Evolutionary conservation across 177 flowering plant genomes (phyloP).

Genomic region (Vitis hybrid): DNA sequence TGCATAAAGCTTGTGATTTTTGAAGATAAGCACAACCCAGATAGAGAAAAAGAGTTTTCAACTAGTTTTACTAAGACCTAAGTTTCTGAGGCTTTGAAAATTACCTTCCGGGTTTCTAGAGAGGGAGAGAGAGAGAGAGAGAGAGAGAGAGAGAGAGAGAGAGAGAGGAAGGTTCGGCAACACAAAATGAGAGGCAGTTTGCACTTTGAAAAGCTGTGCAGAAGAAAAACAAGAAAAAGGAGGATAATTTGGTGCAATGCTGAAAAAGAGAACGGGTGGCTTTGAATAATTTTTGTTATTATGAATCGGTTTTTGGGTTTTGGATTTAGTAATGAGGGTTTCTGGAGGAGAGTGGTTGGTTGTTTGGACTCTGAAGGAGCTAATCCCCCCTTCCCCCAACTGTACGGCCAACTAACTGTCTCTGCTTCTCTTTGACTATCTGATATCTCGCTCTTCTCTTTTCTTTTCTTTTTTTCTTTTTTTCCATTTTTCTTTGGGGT

Average conservation of each 20-base stretch:
- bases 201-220: neutral
- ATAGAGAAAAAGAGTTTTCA: neutral
- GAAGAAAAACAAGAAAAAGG: too few relatives aligned
- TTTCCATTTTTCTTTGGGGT: too few relatives aligned
- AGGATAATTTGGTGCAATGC: neutral
- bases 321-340: neutral
- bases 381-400: too few relatives aligned
- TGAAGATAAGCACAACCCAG: neutral
- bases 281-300: neutral
- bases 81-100: neutral
- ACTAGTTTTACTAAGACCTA: neutral
- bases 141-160: neutral
- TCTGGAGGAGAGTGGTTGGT: slow-evolving; percentile 2
- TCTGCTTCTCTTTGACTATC: slow-evolving; percentile 21
- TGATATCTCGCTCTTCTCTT: neutral
- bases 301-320: neutral
- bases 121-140: slow-evolving; percentile 4
- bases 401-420: slow-evolving; percentile 33
- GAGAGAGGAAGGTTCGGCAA: neutral
- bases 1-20: neutral
- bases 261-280: neutral
- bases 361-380: slow-evolving; percentile 3
- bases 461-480: neutral
- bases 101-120: neutral
- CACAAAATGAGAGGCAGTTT: neutral